phyloP scores from a whole-genome alignment of 192 early-diverging fungal species.

The Gonapodya sp. region DNA sequence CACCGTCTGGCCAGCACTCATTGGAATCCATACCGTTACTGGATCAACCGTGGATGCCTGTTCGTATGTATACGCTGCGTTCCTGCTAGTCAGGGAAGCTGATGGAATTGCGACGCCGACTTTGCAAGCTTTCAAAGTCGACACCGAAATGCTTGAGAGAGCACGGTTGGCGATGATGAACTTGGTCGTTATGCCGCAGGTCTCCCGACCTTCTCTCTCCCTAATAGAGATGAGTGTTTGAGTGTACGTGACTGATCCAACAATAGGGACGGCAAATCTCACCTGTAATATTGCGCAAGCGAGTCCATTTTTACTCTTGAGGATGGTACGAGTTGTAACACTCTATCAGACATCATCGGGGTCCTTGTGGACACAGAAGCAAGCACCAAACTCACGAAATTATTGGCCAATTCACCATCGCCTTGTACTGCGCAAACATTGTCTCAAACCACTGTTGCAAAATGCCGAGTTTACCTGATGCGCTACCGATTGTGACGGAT shows the following conservation, averaged over 20 bases:
- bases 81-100: not conserved
- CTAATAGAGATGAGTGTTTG: not conserved
- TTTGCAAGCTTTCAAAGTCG: not conserved
- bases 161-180: not conserved
- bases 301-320: not conserved
- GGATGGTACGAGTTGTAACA: no score
- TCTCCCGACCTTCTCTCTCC: not conserved
- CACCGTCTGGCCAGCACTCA: not conserved
- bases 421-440: not conserved
- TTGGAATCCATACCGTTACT: not conserved
- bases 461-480: not conserved
- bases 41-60: not conserved
- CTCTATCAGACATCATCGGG: not conserved
- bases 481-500: not conserved
- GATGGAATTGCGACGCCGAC: not conserved
- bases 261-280: not conserved
- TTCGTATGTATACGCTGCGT: not conserved
- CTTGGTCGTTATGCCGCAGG: not conserved
- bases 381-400: not conserved
- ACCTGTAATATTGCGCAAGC: not conserved
- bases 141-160: not conserved
- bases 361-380: not conserved
- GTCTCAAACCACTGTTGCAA: slow-evolving; percentile 10
- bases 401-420: not conserved
- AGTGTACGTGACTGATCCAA: not conserved